Conservation (phyloP, 1,284 basidiomycete genomes). For the Cryptococcus sp. region DNA sequence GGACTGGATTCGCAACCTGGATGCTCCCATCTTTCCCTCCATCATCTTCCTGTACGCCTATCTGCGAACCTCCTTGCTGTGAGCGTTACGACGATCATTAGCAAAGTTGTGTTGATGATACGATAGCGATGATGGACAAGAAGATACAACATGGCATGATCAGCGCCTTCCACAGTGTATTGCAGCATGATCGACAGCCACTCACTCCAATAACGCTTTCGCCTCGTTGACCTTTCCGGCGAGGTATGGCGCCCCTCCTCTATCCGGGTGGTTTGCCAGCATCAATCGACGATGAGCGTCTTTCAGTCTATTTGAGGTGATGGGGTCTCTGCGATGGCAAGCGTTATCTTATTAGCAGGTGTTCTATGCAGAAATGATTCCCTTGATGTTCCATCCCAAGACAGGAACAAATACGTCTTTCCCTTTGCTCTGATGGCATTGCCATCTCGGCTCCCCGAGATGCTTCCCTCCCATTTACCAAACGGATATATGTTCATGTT, state of each 20-base stretch:
- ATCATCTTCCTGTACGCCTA: constrained; percentile 1
- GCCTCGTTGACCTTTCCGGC: constrained; percentile 99
- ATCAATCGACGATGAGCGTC: constrained; percentile 90
- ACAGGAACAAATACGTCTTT: too few species aligned
- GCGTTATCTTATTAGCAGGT: too few species aligned
- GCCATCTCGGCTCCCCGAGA: too few species aligned
- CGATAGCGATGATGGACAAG: not conserved
- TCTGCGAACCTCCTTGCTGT: constrained; percentile 32
- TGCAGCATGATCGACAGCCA: constrained; percentile 2
- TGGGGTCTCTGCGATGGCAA: constrained; percentile 65
- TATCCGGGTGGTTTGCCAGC: constrained; percentile 94
- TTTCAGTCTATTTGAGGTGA: constrained; percentile 71
- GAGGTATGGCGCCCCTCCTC: constrained; percentile 91
- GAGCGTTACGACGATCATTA: not conserved
- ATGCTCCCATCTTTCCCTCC: not conserved
- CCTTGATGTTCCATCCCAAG: too few species aligned
- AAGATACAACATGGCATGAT: not conserved
- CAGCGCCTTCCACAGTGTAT: too few species aligned
- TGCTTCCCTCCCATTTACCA: too few species aligned
- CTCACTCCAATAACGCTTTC: constrained; percentile 72
- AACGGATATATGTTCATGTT: too few species aligned
- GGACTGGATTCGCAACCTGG: not conserved
- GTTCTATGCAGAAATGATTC: too few species aligned
- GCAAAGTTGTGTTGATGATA: not conserved
- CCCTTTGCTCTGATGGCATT: too few species aligned